Percentiles rank a stretch among this genome's conserved stretches.
Conservation (phyloP, 495 filamentous ascomycete species). For the Tuber microsphaerosporum region DNA sequence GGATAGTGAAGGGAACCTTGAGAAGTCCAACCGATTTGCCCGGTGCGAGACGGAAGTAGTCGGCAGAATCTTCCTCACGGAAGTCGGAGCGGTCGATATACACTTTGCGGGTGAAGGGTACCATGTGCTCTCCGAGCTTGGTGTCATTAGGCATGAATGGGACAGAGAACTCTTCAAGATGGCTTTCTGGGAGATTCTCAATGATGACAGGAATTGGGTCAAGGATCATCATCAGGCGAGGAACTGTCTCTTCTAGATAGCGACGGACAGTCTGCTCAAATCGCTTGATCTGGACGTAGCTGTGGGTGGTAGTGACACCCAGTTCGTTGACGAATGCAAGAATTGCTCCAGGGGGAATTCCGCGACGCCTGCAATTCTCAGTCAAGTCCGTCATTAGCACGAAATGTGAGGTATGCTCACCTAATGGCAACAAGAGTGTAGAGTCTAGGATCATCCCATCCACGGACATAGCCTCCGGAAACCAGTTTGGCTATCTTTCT, state of each 20-base stretch:
- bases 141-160: conserved; percentile 72
- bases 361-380: conserved; percentile 51
- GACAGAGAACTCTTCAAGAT: conserved; percentile 55
- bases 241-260: conserved; percentile 77
- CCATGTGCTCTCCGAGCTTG: conserved; percentile 51
- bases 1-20: conserved; percentile 75
- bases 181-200: conserved; percentile 63
- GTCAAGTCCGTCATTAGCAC: neutral
- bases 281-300: conserved; percentile 62
- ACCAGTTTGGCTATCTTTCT: conserved; percentile 72
- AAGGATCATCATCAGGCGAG: conserved; percentile 72
- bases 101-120: conserved; percentile 75
- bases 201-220: conserved; percentile 66
- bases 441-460: conserved; percentile 83
- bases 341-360: conserved; percentile 79
- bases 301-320: conserved; percentile 70
- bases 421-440: conserved; percentile 76
- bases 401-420: neutral
- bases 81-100: conserved; percentile 95
- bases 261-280: conserved; percentile 73
- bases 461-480: conserved; percentile 61
- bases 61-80: conserved; percentile 70
- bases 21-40: conserved; percentile 84
- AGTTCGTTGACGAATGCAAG: conserved; percentile 81
- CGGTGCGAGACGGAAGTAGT: conserved; percentile 90